Conservation (phyloP, 2,329 filamentous ascomycete genomes). For the Cordyceps javanica region DNA sequence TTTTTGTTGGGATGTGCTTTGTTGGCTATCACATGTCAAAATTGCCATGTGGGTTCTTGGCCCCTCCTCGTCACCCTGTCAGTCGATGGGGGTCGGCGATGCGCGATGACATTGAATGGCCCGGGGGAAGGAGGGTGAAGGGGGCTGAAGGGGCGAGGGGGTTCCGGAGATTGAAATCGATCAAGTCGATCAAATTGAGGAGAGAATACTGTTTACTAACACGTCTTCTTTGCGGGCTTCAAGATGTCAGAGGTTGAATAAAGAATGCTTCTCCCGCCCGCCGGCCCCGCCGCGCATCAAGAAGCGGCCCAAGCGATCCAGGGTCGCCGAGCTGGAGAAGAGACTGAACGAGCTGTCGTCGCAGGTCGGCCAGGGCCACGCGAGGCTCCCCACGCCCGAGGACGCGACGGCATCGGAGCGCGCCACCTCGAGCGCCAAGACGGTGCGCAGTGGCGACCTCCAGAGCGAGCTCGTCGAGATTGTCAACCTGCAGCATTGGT, state of each 20-base stretch:
- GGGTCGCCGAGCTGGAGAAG: constrained; percentile 45
- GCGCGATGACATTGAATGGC: neutral
- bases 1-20: constrained; percentile 2
- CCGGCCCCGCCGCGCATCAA: constrained; percentile 42
- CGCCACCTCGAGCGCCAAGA: constrained; percentile 8
- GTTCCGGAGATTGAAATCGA: too few relatives aligned
- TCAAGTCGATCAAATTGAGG: too few relatives aligned
- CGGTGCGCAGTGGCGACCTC: constrained; percentile 4
- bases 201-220: too few relatives aligned
- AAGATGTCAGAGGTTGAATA: constrained; percentile 44
- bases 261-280: constrained; percentile 40
- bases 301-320: constrained; percentile 40
- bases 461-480: constrained; percentile 10
- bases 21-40: constrained; percentile 11
- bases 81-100: neutral
- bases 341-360: constrained; percentile 43
- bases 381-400: constrained; percentile 10
- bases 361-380: constrained; percentile 22
- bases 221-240: too few relatives aligned
- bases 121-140: too few relatives aligned
- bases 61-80: neutral
- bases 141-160: too few relatives aligned
- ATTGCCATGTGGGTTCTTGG: neutral
- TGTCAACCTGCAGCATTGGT: constrained; percentile 30
- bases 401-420: constrained; percentile 5